These are phyloP conservation scores for Viscum album DNA, from an alignment of 177 flowering plant species.

Conservation along the genomic window DNA sequence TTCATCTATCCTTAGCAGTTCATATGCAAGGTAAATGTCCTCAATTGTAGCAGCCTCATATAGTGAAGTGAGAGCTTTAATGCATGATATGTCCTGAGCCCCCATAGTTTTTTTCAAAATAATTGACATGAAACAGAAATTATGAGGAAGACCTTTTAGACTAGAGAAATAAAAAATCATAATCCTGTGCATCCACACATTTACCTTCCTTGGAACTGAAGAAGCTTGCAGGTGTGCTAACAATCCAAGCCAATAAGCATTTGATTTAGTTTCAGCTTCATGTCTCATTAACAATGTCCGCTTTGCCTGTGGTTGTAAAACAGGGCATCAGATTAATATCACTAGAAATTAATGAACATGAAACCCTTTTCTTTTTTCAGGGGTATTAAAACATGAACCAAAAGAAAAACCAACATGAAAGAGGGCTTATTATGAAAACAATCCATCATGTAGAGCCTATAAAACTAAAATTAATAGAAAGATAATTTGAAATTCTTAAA, in stretches of 20 bases:
- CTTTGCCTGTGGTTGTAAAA: constrained; percentile 49
- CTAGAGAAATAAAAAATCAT: background rate
- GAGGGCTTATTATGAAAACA: too few species aligned
- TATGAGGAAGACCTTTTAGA: background rate
- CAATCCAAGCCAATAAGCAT: constrained; percentile 96
- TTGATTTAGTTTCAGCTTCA: constrained; percentile 94
- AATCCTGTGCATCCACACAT: background rate
- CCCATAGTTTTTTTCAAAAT: background rate
- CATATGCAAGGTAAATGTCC: constrained; percentile 79
- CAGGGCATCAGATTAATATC: constrained; percentile 5
- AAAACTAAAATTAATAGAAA: background rate
- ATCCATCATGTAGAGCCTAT: background rate
- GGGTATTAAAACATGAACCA: background rate
- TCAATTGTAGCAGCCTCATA: constrained; percentile 84
- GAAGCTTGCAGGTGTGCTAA: constrained; percentile 87
- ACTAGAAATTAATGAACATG: background rate
- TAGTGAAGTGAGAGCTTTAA: constrained; percentile 58
- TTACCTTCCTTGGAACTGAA: constrained; percentile 91
- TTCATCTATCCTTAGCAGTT: constrained; percentile 75
- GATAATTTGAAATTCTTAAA: background rate
- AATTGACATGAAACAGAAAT: background rate
- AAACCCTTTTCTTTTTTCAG: background rate
- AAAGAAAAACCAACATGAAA: background rate
- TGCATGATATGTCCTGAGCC: constrained; percentile 81
- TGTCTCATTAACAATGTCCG: constrained; percentile 90